Percentiles rank a stretch among this genome's conserved stretches.
These are phyloP conservation scores for Talaromyces islandicus DNA, from an alignment of 2,329 filamentous ascomycete species.

Conservation along the genomic window DNA sequence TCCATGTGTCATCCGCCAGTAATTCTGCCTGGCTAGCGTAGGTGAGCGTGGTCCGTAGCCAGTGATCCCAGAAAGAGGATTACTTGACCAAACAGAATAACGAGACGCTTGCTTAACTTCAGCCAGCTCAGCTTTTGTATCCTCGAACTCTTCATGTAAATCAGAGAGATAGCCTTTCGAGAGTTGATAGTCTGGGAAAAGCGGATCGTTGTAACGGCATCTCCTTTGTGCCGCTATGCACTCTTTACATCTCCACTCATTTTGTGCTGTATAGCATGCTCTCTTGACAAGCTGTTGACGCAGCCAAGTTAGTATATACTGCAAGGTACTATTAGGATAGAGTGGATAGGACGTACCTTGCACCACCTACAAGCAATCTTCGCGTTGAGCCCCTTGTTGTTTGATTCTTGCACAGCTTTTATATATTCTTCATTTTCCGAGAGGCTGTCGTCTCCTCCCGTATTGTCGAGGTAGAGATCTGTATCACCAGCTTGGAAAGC, in stretches of 20 bases:
- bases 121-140: not conserved
- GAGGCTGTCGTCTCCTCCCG: slow-evolving; percentile 5
- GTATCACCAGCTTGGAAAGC: not conserved
- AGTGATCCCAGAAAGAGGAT: slow-evolving; percentile 10
- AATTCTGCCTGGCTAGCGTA: slow-evolving; percentile 4
- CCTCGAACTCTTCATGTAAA: not conserved
- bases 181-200: not conserved
- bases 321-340: not conserved
- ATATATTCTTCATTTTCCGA: not conserved
- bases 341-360: slow-evolving; percentile 3
- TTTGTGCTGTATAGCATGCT: not conserved
- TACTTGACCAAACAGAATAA: not conserved
- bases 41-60: slow-evolving; percentile 9
- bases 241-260: not conserved
- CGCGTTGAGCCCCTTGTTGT: not conserved
- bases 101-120: not conserved
- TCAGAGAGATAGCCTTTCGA: not conserved
- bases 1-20: not conserved
- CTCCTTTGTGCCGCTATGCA: not conserved
- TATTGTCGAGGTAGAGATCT: not conserved
- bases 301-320: not conserved
- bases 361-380: slow-evolving; percentile 7
- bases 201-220: slow-evolving; percentile 7
- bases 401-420: not conserved
- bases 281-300: not conserved